Percentiles rank a stretch among this genome's conserved stretches.
Evolutionary conservation across 2,329 filamentous ascomycete species (phyloP).

Genomic region (Pyrenochaeta sp.): DNA sequence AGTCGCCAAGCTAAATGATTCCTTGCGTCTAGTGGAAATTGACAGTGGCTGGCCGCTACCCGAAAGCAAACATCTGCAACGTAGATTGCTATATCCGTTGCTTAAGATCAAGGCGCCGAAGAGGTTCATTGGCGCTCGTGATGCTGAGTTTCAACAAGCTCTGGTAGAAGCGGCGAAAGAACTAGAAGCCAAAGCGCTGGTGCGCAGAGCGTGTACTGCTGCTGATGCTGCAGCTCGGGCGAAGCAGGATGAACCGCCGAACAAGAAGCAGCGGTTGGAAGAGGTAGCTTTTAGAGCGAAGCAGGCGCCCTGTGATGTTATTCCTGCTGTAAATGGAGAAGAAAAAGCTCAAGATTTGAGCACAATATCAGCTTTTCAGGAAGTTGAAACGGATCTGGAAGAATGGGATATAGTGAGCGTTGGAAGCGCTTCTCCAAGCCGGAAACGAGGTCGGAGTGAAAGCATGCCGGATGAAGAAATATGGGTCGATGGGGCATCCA

Average conservation of each 20-base stretch:
- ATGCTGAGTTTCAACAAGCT: slow-evolving; percentile 10
- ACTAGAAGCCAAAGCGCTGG: slow-evolving; percentile 6
- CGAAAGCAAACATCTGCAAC: background rate
- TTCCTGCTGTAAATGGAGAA: background rate
- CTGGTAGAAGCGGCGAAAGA: slow-evolving; percentile 12
- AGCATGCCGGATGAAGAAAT: slow-evolving; percentile 7
- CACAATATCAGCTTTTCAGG: slow-evolving; percentile 12
- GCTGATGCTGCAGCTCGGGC: slow-evolving; percentile 6
- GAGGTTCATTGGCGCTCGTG: slow-evolving; percentile 12
- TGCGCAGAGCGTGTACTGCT: slow-evolving; percentile 13
- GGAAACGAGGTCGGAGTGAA: background rate
- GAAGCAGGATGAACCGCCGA: background rate
- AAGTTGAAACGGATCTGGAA: slow-evolving; percentile 21
- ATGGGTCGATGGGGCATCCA: slow-evolving; percentile 18
- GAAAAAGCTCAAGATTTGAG: slow-evolving; percentile 12
- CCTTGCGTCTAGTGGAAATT: slow-evolving; percentile 23
- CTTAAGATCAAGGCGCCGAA: slow-evolving; percentile 33
- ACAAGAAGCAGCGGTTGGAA: slow-evolving; percentile 1
- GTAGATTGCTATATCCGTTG: slow-evolving; percentile 23
- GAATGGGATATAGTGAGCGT: slow-evolving; percentile 8
- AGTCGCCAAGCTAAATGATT: slow-evolving; percentile 22
- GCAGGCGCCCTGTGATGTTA: background rate
- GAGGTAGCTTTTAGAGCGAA: background rate
- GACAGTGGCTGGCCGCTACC: slow-evolving; percentile 12
- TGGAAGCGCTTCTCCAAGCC: background rate